Evolutionary conservation across 768 basidiomycete species (phyloP).

Genomic region (Fomitopsis serialis): DNA sequence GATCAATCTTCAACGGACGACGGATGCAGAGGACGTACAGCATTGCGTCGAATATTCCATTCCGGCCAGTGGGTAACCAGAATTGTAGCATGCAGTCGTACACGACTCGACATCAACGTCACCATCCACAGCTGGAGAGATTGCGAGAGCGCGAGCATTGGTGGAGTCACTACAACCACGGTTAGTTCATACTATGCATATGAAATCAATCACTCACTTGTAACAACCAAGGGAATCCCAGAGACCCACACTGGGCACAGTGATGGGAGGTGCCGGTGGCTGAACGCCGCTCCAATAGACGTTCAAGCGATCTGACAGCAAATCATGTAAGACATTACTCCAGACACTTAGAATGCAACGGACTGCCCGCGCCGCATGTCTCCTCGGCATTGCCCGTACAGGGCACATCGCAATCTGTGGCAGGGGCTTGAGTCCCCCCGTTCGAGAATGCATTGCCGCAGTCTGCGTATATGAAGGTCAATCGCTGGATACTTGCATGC

Average conservation of each 20-base stretch:
- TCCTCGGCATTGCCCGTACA: slow-evolving; percentile 58
- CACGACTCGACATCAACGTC: slow-evolving; percentile 51
- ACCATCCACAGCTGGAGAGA: slow-evolving; percentile 31
- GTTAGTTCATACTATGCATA: no score
- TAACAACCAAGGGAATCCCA: slow-evolving; percentile 77
- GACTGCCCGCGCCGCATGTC: slow-evolving; percentile 51
- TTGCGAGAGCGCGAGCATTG: slow-evolving; percentile 28
- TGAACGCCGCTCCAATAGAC: slow-evolving; percentile 57
- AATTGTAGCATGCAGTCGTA: slow-evolving; percentile 54
- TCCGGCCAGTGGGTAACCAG: slow-evolving; percentile 37
- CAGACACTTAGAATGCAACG: neutral
- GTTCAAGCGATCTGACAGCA: slow-evolving; percentile 39
- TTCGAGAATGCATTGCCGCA: slow-evolving; percentile 54
- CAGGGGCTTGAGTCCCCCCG: slow-evolving; percentile 38
- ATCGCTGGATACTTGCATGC: neutral
- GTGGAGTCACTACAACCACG: slow-evolving; percentile 31
- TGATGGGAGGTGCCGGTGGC: slow-evolving; percentile 51
- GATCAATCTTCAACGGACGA: slow-evolving; percentile 3
- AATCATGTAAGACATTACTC: neutral
- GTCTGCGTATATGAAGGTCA: slow-evolving; percentile 38
- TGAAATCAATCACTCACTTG: slow-evolving; percentile 53
- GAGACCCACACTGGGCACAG: slow-evolving; percentile 48
- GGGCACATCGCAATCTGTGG: slow-evolving; percentile 52
- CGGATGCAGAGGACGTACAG: slow-evolving; percentile 10
- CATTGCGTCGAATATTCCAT: slow-evolving; percentile 34